These are phyloP conservation scores for Fusarium sp. DNA, from an alignment of 2,329 filamentous ascomycete species.

Conservation along the genomic window DNA sequence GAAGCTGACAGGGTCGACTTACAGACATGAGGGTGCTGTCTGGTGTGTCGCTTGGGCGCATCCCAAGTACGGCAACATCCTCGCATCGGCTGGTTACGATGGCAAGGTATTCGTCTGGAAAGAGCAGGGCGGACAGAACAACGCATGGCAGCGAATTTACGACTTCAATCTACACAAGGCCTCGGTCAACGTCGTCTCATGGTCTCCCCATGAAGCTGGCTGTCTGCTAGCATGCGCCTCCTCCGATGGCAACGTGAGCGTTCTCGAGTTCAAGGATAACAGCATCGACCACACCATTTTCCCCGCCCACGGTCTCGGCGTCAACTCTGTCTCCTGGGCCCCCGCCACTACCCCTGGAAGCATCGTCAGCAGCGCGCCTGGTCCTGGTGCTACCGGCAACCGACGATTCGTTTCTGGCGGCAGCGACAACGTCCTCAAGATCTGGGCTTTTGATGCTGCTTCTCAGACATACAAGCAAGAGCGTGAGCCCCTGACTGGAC, in stretches of 20 bases:
- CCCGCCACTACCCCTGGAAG: constrained; percentile 85
- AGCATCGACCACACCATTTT: constrained; percentile 91
- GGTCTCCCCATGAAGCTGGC: constrained; percentile 96
- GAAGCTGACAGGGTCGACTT: constrained; percentile 25
- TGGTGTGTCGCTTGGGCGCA: constrained; percentile 99
- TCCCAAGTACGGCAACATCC: constrained; percentile 97
- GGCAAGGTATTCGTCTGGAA: constrained; percentile 99
- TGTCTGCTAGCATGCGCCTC: constrained; percentile 95
- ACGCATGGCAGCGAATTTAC: constrained; percentile 85
- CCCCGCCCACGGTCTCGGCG: constrained; percentile 89
- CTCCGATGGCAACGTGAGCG: constrained; percentile 90
- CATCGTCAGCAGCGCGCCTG: constrained; percentile 77
- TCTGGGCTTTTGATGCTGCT: constrained; percentile 84
- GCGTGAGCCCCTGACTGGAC: constrained; percentile 75
- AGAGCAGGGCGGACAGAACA: constrained; percentile 71
- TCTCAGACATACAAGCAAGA: constrained; percentile 70
- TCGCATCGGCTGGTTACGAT: constrained; percentile 94
- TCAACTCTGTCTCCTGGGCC: constrained; percentile 96
- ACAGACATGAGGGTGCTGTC: constrained; percentile 93
- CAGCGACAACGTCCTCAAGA: constrained; percentile 91
- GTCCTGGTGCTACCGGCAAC: constrained; percentile 68
- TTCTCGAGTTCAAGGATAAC: constrained; percentile 97
- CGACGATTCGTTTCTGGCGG: constrained; percentile 93
- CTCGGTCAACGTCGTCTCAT: constrained; percentile 94
- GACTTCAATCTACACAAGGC: constrained; percentile 94